Evolutionary conservation across 1,284 basidiomycete species (phyloP), one percentile per base, ranked within the genome.

Genomic region (Ganoderma leucocontextum): DNA sequence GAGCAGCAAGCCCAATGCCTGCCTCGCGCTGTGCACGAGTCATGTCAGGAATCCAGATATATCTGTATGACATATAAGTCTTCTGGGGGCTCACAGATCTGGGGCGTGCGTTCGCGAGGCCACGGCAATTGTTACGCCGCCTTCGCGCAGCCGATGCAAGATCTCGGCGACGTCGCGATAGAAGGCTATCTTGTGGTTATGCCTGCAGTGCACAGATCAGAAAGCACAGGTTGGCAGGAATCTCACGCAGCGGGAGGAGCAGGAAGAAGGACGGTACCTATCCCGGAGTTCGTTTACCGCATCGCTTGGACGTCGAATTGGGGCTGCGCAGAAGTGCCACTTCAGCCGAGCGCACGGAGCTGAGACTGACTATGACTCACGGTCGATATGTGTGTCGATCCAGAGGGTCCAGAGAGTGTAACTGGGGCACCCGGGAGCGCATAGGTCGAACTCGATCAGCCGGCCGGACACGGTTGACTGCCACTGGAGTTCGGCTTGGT

Each of bases 321-420:
- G 93, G 19, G 89, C 91, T 82, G 72, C 17, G n/a, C 22, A 58
- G 15, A 58, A 9, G 5, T 22, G 33, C 2, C 12, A 42, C 17
- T 75, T 80, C 72, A 79, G 69, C 17, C 35, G 39, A 39, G 22
- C 29, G 15, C 39, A 70, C 12, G 8, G 25, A 0, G 22, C 15
- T 15, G 53, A 38, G 38, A 19, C 41, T 58, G 17, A 22, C 25
- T 22, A 19, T 4, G 25, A 74, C 77, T 15, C 72, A 85, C 87
- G 84, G 65, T 82, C 80, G 65, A 89, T 82, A 76, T 92, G 88
- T n/a, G 87, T 90, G 76, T 95, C 92, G 55, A 95, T 90, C 92
- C 93, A 95, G 9, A 95, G 82, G 68, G 91, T 87, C 94, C 94
- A 96, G 1, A 95, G 82, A 0, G 94, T 95, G 77, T 92, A 95